Percentiles rank a stretch among this genome's conserved stretches.
phyloP scores from a whole-genome alignment of 1,284 basidiomycete species.

The Boletus putidus region DNA sequence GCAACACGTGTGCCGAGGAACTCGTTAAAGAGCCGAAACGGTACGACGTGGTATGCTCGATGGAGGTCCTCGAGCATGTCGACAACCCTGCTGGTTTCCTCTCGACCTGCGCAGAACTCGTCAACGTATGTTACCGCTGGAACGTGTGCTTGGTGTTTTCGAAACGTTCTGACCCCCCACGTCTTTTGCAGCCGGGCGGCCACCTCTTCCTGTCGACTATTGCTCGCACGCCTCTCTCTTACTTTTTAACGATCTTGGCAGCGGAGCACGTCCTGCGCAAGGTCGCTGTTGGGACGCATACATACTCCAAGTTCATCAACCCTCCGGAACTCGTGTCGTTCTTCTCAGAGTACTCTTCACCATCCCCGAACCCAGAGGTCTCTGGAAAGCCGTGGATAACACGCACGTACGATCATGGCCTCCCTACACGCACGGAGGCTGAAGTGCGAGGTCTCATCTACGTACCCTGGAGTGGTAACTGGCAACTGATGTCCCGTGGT shows the following conservation, averaged over 20 bases:
- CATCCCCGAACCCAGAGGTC: constrained; percentile 29
- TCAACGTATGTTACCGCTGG: constrained; percentile 64
- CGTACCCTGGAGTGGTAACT: constrained; percentile 71
- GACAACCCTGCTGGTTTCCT: constrained; percentile 88
- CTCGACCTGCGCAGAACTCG: constrained; percentile 74
- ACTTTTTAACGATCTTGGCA: constrained; percentile 86
- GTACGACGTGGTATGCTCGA: constrained; percentile 93
- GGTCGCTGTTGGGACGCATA: constrained; percentile 91
- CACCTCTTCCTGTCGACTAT: constrained; percentile 98
- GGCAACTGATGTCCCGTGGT: constrained; percentile 65
- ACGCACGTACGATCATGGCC: constrained; percentile 43
- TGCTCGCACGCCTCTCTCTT: constrained; percentile 87
- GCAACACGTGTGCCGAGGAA: constrained; percentile 79
- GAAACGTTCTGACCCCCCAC: not conserved
- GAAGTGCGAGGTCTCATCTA: constrained; percentile 84
- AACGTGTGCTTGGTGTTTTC: not conserved
- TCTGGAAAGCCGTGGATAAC: constrained; percentile 46
- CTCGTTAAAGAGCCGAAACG: constrained; percentile 59
- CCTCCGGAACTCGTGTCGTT: constrained; percentile 86
- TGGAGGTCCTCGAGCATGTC: constrained; percentile 99
- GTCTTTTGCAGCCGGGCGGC: constrained; percentile 77
- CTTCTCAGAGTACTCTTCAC: constrained; percentile 63
- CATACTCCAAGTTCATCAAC: constrained; percentile 87
- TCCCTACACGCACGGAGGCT: constrained; percentile 63
- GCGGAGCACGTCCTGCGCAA: constrained; percentile 85